Evolutionary conservation across 192 early-diverging fungal species (phyloP), one percentile per base, ranked within the genome.

Genomic region (Entomortierella lignicola): DNA sequence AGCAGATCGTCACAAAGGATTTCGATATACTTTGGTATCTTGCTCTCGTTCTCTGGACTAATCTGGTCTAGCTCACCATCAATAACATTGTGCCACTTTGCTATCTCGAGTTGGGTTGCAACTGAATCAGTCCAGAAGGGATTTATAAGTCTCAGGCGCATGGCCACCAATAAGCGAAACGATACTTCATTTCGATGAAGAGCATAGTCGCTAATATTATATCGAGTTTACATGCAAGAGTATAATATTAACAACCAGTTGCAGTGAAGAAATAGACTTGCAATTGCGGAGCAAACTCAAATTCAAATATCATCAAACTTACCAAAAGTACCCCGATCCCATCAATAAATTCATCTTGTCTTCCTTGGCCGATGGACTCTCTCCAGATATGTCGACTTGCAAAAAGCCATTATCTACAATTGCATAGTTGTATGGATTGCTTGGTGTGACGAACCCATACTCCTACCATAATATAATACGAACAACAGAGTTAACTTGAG

Each of bases 351-450:
- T 63, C 27, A 83, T 57, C 55, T 89, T 89, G 2, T 71, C 57
- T 51, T 67, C 32, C 30, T 59, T 66, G 6, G 70, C 69, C 8
- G 48, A 17, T 25, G 71, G n/a, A 0, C 55, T 66, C 67, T 85
- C 86, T n/a, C 56, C 61, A 25, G 74, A 67, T 25, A 80, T 50
- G 2, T 60, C 61, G 11, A 89, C 26, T 17, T 67, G 43, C 64
- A 71, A 51, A 57, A 88, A 84, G 63, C 85, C 83, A 20, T 83
- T 67, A 57, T 89, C 88, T 10, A 89, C 43, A 3, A 44, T 60
- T 8, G 88, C 80, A 51, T 82, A 84, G 42, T 88, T 88, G 57
- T 81, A 89, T 13, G 63, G 80, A 57, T 89, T 89, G n/a, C 84
- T 56, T 2, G 81, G 62, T 10, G 86, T 66, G 7, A 85, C 83